A percentile compares a stretch with the other conserved stretches of the same genome.
Evolutionary conservation across 1,139 yeast genomes (phyloP).

Genomic region (Kluyveromyces sp.): DNA sequence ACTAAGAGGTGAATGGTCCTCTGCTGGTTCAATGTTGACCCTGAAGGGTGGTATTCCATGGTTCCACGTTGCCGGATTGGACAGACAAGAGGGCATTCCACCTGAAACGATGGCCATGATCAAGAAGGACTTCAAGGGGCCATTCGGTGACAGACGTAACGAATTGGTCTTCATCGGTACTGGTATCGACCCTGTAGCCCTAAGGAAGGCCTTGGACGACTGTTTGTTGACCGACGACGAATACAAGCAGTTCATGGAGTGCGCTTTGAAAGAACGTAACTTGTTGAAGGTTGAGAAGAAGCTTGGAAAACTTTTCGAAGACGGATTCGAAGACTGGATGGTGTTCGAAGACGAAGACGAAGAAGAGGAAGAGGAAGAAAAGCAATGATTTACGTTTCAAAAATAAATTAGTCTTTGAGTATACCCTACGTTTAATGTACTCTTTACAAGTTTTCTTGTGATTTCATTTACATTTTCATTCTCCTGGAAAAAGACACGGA

Average conservation of each 20-base stretch:
- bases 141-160: constrained; percentile 40
- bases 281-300: constrained; percentile 32
- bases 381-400: constrained; percentile 16
- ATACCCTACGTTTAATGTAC: too few relatives aligned
- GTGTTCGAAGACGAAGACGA: constrained; percentile 12
- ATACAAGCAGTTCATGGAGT: constrained; percentile 26
- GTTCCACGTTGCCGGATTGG: constrained; percentile 37
- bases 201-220: constrained; percentile 31
- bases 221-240: constrained; percentile 39
- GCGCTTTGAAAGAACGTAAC: constrained; percentile 29
- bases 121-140: constrained; percentile 35
- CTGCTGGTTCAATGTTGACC: constrained; percentile 42
- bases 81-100: constrained; percentile 30
- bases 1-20: constrained; percentile 42
- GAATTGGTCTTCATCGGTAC: constrained; percentile 42
- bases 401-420: too few relatives aligned
- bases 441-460: too few relatives aligned
- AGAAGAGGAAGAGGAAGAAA: constrained; percentile 4
- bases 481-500: too few relatives aligned
- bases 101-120: constrained; percentile 31
- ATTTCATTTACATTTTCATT: too few relatives aligned
- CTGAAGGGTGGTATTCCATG: constrained; percentile 41
- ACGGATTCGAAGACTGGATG: constrained; percentile 35
- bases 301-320: constrained; percentile 33
- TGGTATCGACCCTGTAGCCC: constrained; percentile 28